phyloP scores from a whole-genome alignment of 441 rosid species.

The Brassica balearica region DNA sequence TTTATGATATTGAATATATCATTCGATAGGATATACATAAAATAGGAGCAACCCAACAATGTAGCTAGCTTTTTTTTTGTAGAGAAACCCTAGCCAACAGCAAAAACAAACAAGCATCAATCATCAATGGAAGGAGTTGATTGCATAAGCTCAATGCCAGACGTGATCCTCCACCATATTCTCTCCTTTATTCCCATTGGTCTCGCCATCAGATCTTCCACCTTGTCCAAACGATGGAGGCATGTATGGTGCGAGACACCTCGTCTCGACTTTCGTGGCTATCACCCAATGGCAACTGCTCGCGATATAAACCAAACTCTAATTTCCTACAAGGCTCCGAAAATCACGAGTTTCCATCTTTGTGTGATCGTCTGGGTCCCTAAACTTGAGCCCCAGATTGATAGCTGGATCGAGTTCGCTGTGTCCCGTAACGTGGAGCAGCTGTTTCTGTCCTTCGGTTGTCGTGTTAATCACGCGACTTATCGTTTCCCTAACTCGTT shows the following conservation, averaged over 20 bases:
- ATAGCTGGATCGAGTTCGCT: neutral
- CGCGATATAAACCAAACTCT: neutral
- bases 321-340: neutral
- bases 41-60: too few species aligned
- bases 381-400: neutral
- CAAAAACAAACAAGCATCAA: neutral
- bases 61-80: too few species aligned
- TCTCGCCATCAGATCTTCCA: neutral
- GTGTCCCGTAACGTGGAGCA: neutral
- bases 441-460: neutral
- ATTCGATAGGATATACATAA: too few species aligned
- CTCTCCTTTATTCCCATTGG: neutral
- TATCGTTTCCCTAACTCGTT: neutral
- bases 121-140: conserved; percentile 2
- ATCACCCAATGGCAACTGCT: too few species aligned
- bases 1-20: too few species aligned
- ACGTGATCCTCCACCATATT: conserved; percentile 5
- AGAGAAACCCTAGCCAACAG: neutral
- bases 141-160: conserved; percentile 10
- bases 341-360: neutral
- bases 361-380: neutral
- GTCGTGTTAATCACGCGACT: neutral
- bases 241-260: conserved; percentile 6
- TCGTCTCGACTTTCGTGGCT: neutral
- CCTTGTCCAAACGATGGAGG: conserved; percentile 11